Conservation (phyloP, 495 filamentous ascomycete species). For the Tirmania nivea region DNA sequence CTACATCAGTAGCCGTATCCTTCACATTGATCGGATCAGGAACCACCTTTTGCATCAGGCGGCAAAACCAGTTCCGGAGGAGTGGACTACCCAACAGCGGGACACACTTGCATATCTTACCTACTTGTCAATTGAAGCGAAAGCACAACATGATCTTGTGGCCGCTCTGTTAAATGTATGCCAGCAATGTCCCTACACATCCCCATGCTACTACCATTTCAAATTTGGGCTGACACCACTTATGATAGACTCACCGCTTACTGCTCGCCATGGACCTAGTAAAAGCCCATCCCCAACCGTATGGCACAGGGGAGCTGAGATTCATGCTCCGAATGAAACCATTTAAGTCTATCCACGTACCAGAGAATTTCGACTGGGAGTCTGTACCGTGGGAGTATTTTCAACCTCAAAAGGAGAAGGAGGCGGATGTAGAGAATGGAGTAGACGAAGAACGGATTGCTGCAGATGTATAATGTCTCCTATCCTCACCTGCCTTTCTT, state of each 20-base stretch:
- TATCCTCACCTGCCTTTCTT: not conserved
- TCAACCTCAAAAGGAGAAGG: not conserved
- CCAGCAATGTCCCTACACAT: not conserved
- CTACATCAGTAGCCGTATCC: slow-evolving; percentile 31
- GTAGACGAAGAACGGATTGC: too few species aligned
- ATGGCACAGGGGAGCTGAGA: slow-evolving; percentile 44
- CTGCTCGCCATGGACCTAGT: slow-evolving; percentile 38
- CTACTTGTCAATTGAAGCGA: slow-evolving; percentile 40
- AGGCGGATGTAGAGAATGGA: slow-evolving; percentile 11
- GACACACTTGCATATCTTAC: slow-evolving; percentile 37
- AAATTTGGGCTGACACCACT: not conserved
- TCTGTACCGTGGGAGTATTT: not conserved
- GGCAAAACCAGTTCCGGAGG: slow-evolving; percentile 1
- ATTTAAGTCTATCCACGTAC: slow-evolving; percentile 30
- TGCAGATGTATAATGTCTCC: too few species aligned
- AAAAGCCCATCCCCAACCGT: slow-evolving; percentile 41
- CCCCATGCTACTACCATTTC: not conserved
- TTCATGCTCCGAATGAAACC: slow-evolving; percentile 86
- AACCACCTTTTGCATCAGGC: not conserved
- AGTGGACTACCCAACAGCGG: slow-evolving; percentile 26
- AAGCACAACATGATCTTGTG: slow-evolving; percentile 47
- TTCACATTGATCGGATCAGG: slow-evolving; percentile 45
- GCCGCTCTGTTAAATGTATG: slow-evolving; percentile 30
- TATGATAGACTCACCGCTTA: slow-evolving; percentile 32
- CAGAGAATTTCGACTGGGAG: slow-evolving; percentile 3